Conservation (phyloP, 768 basidiomycete species). For the Lentinula aciculospora region DNA sequence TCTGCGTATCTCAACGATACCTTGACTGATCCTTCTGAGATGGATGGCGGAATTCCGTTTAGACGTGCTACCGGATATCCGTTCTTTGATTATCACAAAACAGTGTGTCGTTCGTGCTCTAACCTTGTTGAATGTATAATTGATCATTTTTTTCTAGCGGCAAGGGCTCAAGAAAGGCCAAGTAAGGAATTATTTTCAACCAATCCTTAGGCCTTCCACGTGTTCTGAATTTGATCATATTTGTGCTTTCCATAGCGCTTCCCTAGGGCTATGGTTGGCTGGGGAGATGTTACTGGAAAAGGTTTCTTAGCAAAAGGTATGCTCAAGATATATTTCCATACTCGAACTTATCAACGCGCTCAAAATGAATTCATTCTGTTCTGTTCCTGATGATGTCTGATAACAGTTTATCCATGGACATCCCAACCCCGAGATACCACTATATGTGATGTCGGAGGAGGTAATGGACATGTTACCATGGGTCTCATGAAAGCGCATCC, state of each 20-base stretch:
- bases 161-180: slow-evolving; percentile 12
- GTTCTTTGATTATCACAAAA: slow-evolving; percentile 13
- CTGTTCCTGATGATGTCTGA: background rate
- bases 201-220: background rate
- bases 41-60: slow-evolving; percentile 10
- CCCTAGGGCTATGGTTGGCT: slow-evolving; percentile 24
- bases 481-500: slow-evolving; percentile 26
- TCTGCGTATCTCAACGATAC: slow-evolving; percentile 24
- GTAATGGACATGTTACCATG: slow-evolving; percentile 28
- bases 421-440: slow-evolving; percentile 18
- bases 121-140: background rate
- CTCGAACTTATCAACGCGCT: background rate
- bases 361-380: background rate
- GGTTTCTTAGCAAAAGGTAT: slow-evolving; percentile 22
- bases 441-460: slow-evolving; percentile 36
- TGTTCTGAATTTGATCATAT: background rate
- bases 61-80: slow-evolving; percentile 12
- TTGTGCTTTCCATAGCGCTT: slow-evolving; percentile 16
- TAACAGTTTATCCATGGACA: slow-evolving; percentile 31
- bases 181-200: background rate
- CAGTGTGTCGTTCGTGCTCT: background rate
- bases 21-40: slow-evolving; percentile 22
- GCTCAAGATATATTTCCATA: background rate
- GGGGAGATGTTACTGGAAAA: slow-evolving; percentile 22
- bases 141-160: slow-evolving; percentile 5